phyloP scores from a whole-genome alignment of 441 rosid genomes.

The Dalechampia spathulata region DNA sequence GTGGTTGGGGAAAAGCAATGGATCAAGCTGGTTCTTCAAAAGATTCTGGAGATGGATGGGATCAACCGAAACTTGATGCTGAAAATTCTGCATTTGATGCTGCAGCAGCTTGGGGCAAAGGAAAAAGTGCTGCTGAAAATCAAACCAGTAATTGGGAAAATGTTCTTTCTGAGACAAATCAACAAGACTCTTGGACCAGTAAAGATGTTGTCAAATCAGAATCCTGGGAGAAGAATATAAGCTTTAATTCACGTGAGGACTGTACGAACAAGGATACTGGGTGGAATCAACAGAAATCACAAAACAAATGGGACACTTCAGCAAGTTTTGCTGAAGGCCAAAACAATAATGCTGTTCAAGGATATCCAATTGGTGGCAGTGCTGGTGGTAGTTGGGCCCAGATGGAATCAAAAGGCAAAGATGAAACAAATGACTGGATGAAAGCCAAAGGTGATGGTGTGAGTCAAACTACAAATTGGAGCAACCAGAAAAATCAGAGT shows the following conservation, averaged over 20 bases:
- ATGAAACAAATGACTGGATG: too few relatives aligned
- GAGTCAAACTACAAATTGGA: too few relatives aligned
- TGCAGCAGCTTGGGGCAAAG: constrained; percentile 24
- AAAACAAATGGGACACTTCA: constrained; percentile 10
- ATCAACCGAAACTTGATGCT: constrained; percentile 13
- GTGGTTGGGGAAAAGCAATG: constrained; percentile 41
- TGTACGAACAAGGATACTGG: constrained; percentile 4
- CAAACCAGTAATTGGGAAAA: constrained; percentile 18
- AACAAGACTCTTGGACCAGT: constrained; percentile 23
- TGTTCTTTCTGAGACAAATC: constrained; percentile 11
- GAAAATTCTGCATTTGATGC: constrained; percentile 21
- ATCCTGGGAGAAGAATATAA: constrained; percentile 16
- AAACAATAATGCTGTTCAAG: constrained; percentile 22
- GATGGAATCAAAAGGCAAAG: constrained; percentile 16
- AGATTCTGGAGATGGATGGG: constrained; percentile 33
- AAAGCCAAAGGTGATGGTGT: too few relatives aligned
- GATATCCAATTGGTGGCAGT: constrained; percentile 22
- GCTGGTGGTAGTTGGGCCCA: constrained; percentile 13
- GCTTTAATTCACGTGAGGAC: constrained; percentile 8
- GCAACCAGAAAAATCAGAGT: background rate
- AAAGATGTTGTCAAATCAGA: constrained; percentile 20
- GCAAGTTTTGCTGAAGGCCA: constrained; percentile 19
- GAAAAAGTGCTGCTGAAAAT: constrained; percentile 18
- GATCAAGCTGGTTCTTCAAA: constrained; percentile 20
- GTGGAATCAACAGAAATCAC: constrained; percentile 14